Evolutionary conservation across 2,329 filamentous ascomycete genomes (phyloP), one percentile per base, ranked within the genome.

Genomic region (Paradendryphiella salina): DNA sequence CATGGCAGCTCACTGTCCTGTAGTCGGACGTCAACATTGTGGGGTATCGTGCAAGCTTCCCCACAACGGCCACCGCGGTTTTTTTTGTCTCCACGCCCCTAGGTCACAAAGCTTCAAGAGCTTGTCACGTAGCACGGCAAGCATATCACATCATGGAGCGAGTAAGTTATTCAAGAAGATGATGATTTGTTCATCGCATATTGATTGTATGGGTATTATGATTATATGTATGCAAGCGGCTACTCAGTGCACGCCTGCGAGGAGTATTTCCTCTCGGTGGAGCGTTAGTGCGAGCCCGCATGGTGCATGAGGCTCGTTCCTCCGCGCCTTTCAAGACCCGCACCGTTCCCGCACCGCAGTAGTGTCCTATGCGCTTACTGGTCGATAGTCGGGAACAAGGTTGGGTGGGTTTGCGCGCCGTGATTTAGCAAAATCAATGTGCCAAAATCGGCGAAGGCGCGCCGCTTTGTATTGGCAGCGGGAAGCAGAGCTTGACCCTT

Each of bases 1-100:
- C 32, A 40, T 50, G 43, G 49, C 54, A 43, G 51, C 53, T 58
- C 52, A 58, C 54, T 56, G 46, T 49, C 28, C 42, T 49, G 50
- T 39, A 51, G 56, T 51, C 36, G 46, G 45, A 52, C 37, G 44
- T 51, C 41, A 34, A 33, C 34, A 13, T 39, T 44, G 53, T 32
- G 49, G 46, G 41, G 34, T 43, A 29, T 31, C 37, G 36, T 15
- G 15, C 21, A 46, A 31, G 32, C 40, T 41, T 50, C 53, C 46
- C 60, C 47, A 32, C 45, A 50, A 32, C 28, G 28, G 38, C 17
- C 13, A 28, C 14, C 14, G n/a, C 31, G 5, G 31, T 15, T 7
- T 33, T 15, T 14, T 15, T 15, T 15, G n/a, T 33, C 15, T 15
- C 7, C n/a, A 7, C 31, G 4, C 7, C 18, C 39, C 39, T 14